Conservation (phyloP, 1,139 yeast species). For the Sugiyamaella neomexicana region DNA sequence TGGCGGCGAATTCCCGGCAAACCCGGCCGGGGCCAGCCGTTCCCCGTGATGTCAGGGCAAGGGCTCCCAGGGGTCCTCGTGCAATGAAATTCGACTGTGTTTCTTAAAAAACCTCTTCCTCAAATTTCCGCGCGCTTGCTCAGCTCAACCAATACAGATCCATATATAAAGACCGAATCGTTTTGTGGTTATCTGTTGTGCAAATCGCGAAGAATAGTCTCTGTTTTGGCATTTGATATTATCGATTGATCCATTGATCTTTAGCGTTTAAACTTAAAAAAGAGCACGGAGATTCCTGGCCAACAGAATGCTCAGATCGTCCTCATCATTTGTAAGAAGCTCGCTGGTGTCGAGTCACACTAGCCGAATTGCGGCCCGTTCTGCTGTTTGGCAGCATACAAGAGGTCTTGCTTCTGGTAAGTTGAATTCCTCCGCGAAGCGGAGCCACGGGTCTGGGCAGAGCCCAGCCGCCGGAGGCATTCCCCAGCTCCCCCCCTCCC, state of each 20-base stretch:
- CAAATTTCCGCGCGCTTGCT: background rate
- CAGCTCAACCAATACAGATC: background rate
- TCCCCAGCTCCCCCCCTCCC: background rate
- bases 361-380: conserved; percentile 14
- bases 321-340: conserved; percentile 18
- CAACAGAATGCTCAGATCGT: conserved; percentile 18
- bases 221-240: background rate
- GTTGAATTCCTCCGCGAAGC: conserved; percentile 18
- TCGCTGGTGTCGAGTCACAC: conserved; percentile 13
- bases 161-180: background rate
- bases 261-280: background rate
- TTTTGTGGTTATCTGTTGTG: too few species aligned
- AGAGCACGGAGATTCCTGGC: background rate
- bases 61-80: conserved; percentile 1
- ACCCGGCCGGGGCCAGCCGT: background rate
- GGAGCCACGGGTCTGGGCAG: background rate
- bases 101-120: background rate
- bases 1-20: too few species aligned
- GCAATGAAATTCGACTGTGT: conserved; percentile 9
- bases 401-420: conserved; percentile 27
- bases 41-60: background rate
- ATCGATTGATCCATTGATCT: background rate
- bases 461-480: background rate
- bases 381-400: conserved; percentile 16
- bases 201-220: too few species aligned